Conservation (phyloP, 2,329 filamentous ascomycete species). For the Ascochyta fabae region DNA sequence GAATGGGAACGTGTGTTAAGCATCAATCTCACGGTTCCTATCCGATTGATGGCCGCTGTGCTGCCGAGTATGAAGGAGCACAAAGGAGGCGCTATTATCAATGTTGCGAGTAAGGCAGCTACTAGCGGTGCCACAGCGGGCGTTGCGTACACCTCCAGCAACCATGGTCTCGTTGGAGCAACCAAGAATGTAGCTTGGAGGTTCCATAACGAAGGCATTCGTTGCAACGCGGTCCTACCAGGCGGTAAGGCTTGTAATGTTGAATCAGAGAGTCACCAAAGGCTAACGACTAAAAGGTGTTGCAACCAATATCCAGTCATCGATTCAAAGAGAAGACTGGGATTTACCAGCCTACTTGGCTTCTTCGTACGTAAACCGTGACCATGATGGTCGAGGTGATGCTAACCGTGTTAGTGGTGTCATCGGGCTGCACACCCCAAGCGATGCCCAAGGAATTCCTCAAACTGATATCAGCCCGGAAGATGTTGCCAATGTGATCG, state of each 20-base stretch:
- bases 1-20: too few relatives aligned
- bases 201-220: constrained; percentile 54
- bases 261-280: too few relatives aligned
- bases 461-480: constrained; percentile 28
- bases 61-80: too few relatives aligned
- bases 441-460: constrained; percentile 26
- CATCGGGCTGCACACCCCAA: neutral
- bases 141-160: constrained; percentile 46
- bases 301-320: constrained; percentile 27
- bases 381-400: neutral
- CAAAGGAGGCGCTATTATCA: too few relatives aligned
- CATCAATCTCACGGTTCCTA: too few relatives aligned
- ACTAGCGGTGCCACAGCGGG: too few relatives aligned
- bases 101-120: too few relatives aligned
- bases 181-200: constrained; percentile 58
- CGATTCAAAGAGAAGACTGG: constrained; percentile 30
- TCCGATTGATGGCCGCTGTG: too few relatives aligned
- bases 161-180: constrained; percentile 55
- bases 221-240: constrained; percentile 56
- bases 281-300: too few relatives aligned
- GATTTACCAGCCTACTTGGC: constrained; percentile 26
- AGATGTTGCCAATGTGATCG: constrained; percentile 35
- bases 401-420: neutral
- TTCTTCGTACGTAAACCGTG: constrained; percentile 25
- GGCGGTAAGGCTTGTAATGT: constrained; percentile 30